Evolutionary conservation across 371 early-diverging fungal genomes (phyloP), one percentile per base, ranked within the genome.

Genomic region (Actinomucor elegans): DNA sequence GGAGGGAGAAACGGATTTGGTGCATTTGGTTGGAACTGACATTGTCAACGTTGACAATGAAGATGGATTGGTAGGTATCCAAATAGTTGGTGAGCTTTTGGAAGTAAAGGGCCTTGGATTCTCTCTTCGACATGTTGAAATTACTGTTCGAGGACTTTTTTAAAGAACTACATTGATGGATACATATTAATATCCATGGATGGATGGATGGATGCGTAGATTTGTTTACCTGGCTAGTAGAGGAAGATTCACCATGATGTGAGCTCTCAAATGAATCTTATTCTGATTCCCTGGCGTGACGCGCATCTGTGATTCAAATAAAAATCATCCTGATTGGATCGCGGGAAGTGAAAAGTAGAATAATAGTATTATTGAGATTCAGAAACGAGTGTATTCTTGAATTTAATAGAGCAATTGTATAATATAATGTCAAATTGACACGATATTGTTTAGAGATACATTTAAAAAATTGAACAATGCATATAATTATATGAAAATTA

Each of bases 1-100:
- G 93, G 73, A 98, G 89, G 53, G 87, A 77, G 68, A 86, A 79
- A 87, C 99, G 97, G 79, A 98, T 94, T 70, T 94, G 88, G 90
- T 99, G 99, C 94, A 99, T 96, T 87, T 99, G 99, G 90, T 96
- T 98, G 73, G 99, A 98, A 62, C 96, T 92, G 79, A 99, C 99
- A 88, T 99, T 99, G 89, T 99, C 98, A 64, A 99, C 96, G 67
- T 92, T 92, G 84, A 99, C 96, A 78, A 99, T 83, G 88, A 99
- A 96, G 84, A 98, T 89, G 81, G 96, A 93, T 69, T 75, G 57
- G 85, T 83, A 86, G 64, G 78, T 78, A 63, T 82, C 84, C 71
- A 92, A 77, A 67, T 87, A 81, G 53, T 71, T 60, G 80, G 83
- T 82, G 75, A 92, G 87, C 81, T 72, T 70, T 48, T 64, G 53